These are phyloP conservation scores for Hygrocybe punicea DNA, from an alignment of 768 basidiomycete species.

Conservation along the genomic window DNA sequence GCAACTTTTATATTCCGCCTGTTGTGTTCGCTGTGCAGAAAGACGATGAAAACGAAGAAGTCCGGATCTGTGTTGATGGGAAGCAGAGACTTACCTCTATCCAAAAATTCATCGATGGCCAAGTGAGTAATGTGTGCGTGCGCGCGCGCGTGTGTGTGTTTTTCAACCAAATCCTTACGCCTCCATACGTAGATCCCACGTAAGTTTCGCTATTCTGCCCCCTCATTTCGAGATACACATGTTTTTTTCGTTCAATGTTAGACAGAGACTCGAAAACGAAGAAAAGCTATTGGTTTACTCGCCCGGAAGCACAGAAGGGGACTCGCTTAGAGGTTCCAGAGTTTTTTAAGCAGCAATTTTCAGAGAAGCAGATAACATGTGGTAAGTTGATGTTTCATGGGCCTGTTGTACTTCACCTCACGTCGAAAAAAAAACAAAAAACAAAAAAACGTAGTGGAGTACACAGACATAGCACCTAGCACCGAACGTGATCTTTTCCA, in stretches of 20 bases:
- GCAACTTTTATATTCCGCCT: constrained; percentile 76
- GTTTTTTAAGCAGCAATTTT: constrained; percentile 49
- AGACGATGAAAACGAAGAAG: constrained; percentile 53
- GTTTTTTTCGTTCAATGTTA: constrained; percentile 20
- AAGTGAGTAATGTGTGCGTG: constrained; percentile 43
- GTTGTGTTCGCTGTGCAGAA: constrained; percentile 65
- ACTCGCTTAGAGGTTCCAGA: constrained; percentile 53
- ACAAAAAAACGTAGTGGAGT: constrained; percentile 54
- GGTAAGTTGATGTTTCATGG: constrained; percentile 41
- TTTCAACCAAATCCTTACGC: not conserved
- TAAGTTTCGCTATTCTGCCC: constrained; percentile 10
- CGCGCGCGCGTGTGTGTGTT: constrained; percentile 8
- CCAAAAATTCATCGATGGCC: constrained; percentile 69
- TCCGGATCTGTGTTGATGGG: constrained; percentile 71
- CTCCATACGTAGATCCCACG: constrained; percentile 17
- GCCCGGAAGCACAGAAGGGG: constrained; percentile 43
- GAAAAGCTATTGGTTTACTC: constrained; percentile 61
- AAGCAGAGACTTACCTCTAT: constrained; percentile 83
- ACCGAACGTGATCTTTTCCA: constrained; percentile 79
- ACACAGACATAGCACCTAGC: constrained; percentile 49
- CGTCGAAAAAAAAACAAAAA: not conserved
- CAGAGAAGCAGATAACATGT: constrained; percentile 59
- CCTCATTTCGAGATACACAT: not conserved
- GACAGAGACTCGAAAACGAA: constrained; percentile 57
- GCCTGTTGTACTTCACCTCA: not conserved